phyloP scores from a whole-genome alignment of 176 grass and related monocot species.

The Tuctoria greenei region DNA sequence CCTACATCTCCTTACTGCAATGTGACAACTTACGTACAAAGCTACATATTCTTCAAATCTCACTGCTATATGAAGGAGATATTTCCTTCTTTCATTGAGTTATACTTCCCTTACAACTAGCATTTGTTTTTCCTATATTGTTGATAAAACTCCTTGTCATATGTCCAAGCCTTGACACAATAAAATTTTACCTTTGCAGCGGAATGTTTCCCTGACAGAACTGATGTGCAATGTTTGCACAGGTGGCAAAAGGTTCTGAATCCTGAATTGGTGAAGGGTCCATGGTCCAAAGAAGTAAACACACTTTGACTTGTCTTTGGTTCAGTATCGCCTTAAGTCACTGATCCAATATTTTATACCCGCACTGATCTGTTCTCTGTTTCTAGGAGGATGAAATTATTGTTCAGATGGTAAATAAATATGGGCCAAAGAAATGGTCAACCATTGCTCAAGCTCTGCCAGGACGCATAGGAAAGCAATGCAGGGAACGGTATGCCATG shows the following conservation, averaged over 20 bases:
- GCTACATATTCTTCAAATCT: neutral
- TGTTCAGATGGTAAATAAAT: constrained; percentile 86
- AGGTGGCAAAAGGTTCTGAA: constrained; percentile 99
- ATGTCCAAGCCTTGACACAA: constrained; percentile 36
- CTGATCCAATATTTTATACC: neutral
- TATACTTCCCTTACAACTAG: neutral
- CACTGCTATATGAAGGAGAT: neutral
- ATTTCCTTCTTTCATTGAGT: constrained; percentile 1
- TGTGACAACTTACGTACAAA: neutral
- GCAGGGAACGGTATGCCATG: constrained; percentile 77
- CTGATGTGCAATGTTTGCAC: constrained; percentile 97
- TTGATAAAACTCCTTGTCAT: constrained; percentile 4
- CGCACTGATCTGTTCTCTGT: constrained; percentile 12
- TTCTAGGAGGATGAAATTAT: constrained; percentile 96
- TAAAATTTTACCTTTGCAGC: constrained; percentile 54
- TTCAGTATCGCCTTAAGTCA: constrained; percentile 16
- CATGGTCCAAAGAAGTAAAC: constrained; percentile 95
- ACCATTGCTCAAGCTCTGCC: constrained; percentile 92
- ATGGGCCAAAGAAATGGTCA: constrained; percentile 95
- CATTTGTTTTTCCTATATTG: neutral
- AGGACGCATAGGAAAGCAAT: constrained; percentile 97
- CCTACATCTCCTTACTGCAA: neutral
- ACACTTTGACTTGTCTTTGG: constrained; percentile 23
- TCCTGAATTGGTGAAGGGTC: constrained; percentile 94
- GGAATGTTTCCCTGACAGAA: constrained; percentile 87